Evolutionary conservation across 306 rosid genomes (phyloP).

Genomic region (Alnus glutinosa): DNA sequence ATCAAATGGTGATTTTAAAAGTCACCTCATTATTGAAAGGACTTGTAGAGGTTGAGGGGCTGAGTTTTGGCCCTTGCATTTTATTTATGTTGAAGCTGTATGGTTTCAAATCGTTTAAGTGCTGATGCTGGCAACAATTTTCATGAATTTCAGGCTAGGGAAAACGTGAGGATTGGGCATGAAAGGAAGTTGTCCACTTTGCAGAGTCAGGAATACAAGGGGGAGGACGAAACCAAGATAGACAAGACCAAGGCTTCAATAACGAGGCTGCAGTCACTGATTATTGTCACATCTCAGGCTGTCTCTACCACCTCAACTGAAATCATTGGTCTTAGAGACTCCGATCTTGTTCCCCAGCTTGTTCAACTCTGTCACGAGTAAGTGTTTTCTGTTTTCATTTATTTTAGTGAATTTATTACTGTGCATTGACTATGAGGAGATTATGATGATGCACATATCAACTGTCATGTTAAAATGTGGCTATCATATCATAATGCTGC

Average conservation of each 20-base stretch:
- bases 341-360: conserved; percentile 96
- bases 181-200: conserved; percentile 76
- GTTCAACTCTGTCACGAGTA: conserved; percentile 92
- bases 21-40: too few species aligned
- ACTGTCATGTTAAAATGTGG: not conserved
- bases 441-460: not conserved
- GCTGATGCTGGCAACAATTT: conserved; percentile 38
- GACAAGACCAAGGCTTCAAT: conserved; percentile 90
- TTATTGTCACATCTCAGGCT: conserved; percentile 91
- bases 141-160: conserved; percentile 66
- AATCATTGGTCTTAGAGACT: conserved; percentile 72
- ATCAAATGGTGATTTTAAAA: too few species aligned
- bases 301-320: conserved; percentile 92
- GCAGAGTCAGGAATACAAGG: conserved; percentile 92
- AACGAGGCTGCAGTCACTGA: conserved; percentile 80
- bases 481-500: not conserved
- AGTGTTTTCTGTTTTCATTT: conserved; percentile 29
- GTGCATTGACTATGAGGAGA: not conserved
- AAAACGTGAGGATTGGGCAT: conserved; percentile 89
- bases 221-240: conserved; percentile 83
- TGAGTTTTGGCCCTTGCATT: conserved; percentile 36
- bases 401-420: conserved; percentile 9
- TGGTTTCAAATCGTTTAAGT: conserved; percentile 27
- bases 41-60: conserved; percentile 1
- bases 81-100: conserved; percentile 30